Evolutionary conservation across 768 basidiomycete species (phyloP).

Genomic region (Dentipellis fragilis): DNA sequence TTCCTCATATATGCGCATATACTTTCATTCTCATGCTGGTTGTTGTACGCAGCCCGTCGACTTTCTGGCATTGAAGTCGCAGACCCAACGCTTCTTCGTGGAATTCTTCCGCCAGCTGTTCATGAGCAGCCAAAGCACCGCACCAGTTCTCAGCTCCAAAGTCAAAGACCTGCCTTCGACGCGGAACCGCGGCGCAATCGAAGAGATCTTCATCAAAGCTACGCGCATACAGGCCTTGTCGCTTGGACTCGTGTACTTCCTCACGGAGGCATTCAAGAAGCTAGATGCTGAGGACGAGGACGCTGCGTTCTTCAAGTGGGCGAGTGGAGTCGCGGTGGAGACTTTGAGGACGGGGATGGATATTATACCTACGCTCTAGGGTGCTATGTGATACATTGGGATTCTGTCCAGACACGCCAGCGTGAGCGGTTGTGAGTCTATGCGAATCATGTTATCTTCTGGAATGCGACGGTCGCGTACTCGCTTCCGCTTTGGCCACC

Average conservation of each 20-base stretch:
- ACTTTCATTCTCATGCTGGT: neutral
- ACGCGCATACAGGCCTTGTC: conserved; percentile 55
- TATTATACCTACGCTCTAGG: conserved; percentile 29
- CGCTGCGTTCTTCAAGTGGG: conserved; percentile 50
- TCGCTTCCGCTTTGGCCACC: conserved; percentile 70
- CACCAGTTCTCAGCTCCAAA: conserved; percentile 45
- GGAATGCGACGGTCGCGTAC: conserved; percentile 66
- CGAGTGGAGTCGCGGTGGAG: conserved; percentile 54
- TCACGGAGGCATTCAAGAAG: conserved; percentile 35
- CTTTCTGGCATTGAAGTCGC: conserved; percentile 63
- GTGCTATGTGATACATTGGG: neutral
- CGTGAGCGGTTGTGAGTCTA: neutral
- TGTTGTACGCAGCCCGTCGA: conserved; percentile 88
- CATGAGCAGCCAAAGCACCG: conserved; percentile 62
- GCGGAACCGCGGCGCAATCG: conserved; percentile 50
- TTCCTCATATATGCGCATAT: neutral
- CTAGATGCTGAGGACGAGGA: conserved; percentile 26
- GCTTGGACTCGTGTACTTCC: conserved; percentile 68
- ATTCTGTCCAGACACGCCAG: neutral
- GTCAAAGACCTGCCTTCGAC: conserved; percentile 28
- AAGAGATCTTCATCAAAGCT: conserved; percentile 74
- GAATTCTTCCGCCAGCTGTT: conserved; percentile 64
- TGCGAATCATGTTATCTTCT: conserved; percentile 21
- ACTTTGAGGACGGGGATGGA: conserved; percentile 59
- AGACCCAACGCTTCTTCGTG: conserved; percentile 55